A percentile compares a stretch with the other conserved stretches of the same genome.
phyloP scores from a whole-genome alignment of 2,329 filamentous ascomycete species.

The Fusarium torreyae region DNA sequence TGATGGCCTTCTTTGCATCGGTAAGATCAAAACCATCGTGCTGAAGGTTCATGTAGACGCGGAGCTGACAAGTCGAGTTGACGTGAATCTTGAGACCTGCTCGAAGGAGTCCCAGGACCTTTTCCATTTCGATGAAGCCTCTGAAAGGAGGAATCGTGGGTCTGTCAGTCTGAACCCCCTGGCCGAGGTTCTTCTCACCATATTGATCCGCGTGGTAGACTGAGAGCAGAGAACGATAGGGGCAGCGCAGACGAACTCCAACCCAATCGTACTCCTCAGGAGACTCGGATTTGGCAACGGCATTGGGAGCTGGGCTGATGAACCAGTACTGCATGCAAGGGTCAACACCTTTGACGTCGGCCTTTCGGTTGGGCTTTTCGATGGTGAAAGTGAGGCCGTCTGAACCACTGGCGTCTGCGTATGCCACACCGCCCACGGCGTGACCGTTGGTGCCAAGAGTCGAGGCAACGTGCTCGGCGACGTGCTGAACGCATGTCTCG shows the following conservation, averaged over 20 bases:
- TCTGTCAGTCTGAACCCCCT: background rate
- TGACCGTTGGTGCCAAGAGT: background rate
- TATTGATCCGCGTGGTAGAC: background rate
- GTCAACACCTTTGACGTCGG: background rate
- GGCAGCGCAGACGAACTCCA: slow-evolving; percentile 48
- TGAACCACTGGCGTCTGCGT: background rate
- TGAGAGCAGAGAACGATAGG: slow-evolving; percentile 9
- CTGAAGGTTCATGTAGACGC: slow-evolving; percentile 20
- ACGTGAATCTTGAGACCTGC: slow-evolving; percentile 37
- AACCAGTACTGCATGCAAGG: slow-evolving; percentile 27
- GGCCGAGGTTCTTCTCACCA: slow-evolving; percentile 3
- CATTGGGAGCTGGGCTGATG: slow-evolving; percentile 29
- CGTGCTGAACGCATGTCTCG: slow-evolving; percentile 21
- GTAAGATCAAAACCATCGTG: slow-evolving; percentile 25
- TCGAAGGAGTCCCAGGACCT: slow-evolving; percentile 25
- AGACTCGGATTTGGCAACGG: slow-evolving; percentile 18
- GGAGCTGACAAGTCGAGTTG: slow-evolving; percentile 47
- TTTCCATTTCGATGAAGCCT: slow-evolving; percentile 25
- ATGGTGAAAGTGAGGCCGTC: slow-evolving; percentile 6
- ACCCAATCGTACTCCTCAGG: slow-evolving; percentile 48
- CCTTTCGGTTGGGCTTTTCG: background rate
- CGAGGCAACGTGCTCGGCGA: slow-evolving; percentile 19
- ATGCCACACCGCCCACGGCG: slow-evolving; percentile 24
- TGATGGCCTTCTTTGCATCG: slow-evolving; percentile 30
- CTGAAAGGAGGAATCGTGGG: background rate